Base-by-base conservation (phyloP, 2,329 filamentous ascomycete genomes). In the Didymella arachidicola region DNA sequence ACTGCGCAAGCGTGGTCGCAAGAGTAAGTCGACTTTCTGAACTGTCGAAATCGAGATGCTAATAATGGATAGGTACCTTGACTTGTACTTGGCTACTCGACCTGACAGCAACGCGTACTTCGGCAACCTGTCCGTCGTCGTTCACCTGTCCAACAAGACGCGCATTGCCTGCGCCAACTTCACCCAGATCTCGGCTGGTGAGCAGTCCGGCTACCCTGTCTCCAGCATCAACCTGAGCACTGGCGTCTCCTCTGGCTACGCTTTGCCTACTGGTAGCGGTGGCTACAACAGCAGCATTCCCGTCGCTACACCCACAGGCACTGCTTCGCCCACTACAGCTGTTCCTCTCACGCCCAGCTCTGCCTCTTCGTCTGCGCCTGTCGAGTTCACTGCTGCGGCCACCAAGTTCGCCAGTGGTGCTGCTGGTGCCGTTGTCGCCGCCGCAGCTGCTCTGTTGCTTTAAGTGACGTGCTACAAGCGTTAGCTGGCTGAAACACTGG, bases 161-260 rank as follows among this genome's bases (percentile, higher is more conserved):
- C 80, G 82, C 61, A 77, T 87, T 66, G 80, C 81, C 29, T 87
- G 85, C 76, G 85, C 82, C 57, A 86, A 86, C 73, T 86, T 87
- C 70, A 73, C 65, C 39, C 57, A 59, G 38, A 25, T 68, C 92
- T 7, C 90, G 84, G 60, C 88, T 84, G 12, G 85, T 79, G 57
- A 57, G 32, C 45, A 43, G 87, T 86, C 56, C 18, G 41, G 41
- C 22, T 52, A 60, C 44, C 45, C 54, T 10, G 41, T 53, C 34
- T 60, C 56, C 7, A 63, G 66, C 43, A 27, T 44, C 63, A 16
- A 63, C 61, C 30, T 60, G 55, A 50, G 60, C 64, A 43, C 53
- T 54, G 45, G 36, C 54, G 54, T 52, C 26, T 41, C 54, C 18
- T 53, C 60, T 6, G 59, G 54, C 36, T 66, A 66, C 10, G 39